phyloP scores from a whole-genome alignment of 345 rosid species.

The Theobroma cacao region DNA sequence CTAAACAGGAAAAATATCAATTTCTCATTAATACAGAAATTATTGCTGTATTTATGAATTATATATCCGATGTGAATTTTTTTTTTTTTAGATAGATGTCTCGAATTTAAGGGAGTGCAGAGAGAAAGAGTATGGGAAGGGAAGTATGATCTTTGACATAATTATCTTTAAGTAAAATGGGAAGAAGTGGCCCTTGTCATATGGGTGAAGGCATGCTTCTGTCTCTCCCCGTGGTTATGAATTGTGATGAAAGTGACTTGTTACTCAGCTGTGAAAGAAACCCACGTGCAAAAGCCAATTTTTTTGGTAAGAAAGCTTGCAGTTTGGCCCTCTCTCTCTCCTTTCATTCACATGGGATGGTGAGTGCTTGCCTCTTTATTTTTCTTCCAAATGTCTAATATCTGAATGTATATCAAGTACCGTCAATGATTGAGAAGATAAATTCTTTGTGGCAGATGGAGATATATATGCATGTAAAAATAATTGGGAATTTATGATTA shows the following conservation, averaged over 20 bases:
- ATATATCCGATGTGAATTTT: background rate
- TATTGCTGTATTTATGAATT: background rate
- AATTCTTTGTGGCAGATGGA: too few species aligned
- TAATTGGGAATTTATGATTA: too few species aligned
- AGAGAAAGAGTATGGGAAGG: background rate
- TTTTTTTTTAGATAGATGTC: background rate
- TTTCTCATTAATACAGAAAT: background rate
- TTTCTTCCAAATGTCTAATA: background rate
- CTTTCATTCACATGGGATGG: background rate
- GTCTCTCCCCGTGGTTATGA: background rate
- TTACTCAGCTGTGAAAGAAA: conserved; percentile 3
- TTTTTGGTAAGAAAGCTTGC: background rate
- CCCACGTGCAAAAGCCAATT: conserved; percentile 4
- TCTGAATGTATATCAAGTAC: too few species aligned
- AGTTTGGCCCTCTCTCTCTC: background rate
- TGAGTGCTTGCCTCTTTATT: background rate
- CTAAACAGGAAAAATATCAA: background rate
- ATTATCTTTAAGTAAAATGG: too few species aligned
- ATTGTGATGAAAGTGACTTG: background rate
- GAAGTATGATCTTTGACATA: background rate
- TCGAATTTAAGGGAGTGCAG: background rate
- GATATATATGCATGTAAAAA: too few species aligned
- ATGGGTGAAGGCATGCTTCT: background rate
- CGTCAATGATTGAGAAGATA: too few species aligned
- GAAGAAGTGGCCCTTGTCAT: background rate